Evolutionary conservation across 306 rosid species (phyloP).

Genomic region (Begonia loranthoides): DNA sequence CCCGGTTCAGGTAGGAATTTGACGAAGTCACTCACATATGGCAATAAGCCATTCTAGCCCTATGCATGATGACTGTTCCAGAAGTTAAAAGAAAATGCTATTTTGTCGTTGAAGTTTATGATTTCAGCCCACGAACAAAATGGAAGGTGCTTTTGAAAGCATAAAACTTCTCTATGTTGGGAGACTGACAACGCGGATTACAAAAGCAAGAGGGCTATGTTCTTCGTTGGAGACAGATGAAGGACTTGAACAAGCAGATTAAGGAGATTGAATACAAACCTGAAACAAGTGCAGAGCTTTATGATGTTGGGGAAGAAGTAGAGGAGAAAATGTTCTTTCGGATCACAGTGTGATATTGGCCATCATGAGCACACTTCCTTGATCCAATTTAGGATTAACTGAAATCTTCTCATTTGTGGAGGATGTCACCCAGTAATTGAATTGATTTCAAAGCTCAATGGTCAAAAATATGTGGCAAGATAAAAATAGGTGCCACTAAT

Average conservation of each 20-base stretch:
- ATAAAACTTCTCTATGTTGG: slow-evolving; percentile 41
- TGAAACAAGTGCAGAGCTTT: slow-evolving; percentile 43
- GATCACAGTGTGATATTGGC: slow-evolving; percentile 48
- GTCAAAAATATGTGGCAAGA: slow-evolving; percentile 40
- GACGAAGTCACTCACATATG: slow-evolving; percentile 40
- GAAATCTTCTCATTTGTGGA: slow-evolving; percentile 48
- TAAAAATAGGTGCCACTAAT: slow-evolving; percentile 46
- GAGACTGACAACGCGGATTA: slow-evolving; percentile 23
- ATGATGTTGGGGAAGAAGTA: slow-evolving; percentile 39
- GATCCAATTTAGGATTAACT: slow-evolving; percentile 38
- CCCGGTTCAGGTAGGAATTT: slow-evolving; percentile 20
- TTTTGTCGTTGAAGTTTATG: slow-evolving; percentile 52
- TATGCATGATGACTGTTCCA: slow-evolving; percentile 36
- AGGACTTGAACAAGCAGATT: slow-evolving; percentile 31
- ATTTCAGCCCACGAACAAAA: slow-evolving; percentile 34
- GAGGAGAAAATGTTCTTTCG: slow-evolving; percentile 61
- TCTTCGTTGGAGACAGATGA: slow-evolving; percentile 37
- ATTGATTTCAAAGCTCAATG: slow-evolving; percentile 30
- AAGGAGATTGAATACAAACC: slow-evolving; percentile 46
- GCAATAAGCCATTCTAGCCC: slow-evolving; percentile 22
- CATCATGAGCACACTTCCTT: slow-evolving; percentile 30
- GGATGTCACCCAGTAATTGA: slow-evolving; percentile 43
- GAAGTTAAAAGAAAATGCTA: slow-evolving; percentile 21
- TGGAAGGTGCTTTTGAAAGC: slow-evolving; percentile 34
- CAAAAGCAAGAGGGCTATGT: slow-evolving; percentile 40